Conservation (phyloP, 176 grass and related monocot species). For the Themeda triandra region DNA sequence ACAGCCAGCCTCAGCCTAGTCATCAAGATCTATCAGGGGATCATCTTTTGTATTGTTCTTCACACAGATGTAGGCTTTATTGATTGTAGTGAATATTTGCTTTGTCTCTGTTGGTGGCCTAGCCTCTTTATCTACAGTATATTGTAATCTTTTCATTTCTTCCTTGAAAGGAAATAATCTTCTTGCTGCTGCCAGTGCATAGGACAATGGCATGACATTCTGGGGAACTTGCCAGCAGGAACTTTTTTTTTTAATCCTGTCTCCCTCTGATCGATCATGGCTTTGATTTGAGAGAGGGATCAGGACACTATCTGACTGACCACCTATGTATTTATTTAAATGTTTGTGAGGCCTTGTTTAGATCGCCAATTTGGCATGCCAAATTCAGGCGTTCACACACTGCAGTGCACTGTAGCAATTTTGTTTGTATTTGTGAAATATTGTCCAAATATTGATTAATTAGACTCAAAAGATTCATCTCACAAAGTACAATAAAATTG, state of each 20-base stretch:
- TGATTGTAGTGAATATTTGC: slow-evolving; percentile 13
- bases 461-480: too few species aligned
- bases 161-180: background rate
- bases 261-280: background rate
- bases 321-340: too few species aligned
- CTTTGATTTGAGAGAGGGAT: background rate
- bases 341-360: too few species aligned
- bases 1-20: background rate
- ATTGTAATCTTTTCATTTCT: background rate
- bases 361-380: too few species aligned
- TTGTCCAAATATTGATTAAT: too few species aligned
- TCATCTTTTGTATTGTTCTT: slow-evolving; percentile 17
- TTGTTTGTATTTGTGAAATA: too few species aligned
- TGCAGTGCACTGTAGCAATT: too few species aligned
- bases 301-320: background rate
- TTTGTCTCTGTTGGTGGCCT: background rate
- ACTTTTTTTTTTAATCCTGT: background rate
- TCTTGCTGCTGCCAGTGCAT: background rate
- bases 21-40: background rate
- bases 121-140: background rate
- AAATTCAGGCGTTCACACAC: too few species aligned
- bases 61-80: background rate
- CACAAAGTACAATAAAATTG: too few species aligned
- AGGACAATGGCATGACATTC: background rate
- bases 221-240: background rate